phyloP scores from a whole-genome alignment of 805 yeast species.

The Metschnikowia baotianmanensis region DNA sequence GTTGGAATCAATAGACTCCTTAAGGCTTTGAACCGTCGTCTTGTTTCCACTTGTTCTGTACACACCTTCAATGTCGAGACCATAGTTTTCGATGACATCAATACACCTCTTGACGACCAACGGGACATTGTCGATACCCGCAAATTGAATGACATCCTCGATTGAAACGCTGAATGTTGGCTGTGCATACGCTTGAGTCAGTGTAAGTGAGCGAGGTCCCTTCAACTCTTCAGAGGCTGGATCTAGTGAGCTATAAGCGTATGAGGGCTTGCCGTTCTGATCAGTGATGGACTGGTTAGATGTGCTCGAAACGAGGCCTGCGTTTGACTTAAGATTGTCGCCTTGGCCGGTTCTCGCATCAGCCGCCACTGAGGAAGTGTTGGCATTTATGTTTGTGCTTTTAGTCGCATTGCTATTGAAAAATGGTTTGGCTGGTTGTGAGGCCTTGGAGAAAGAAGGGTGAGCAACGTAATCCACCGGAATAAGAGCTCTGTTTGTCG shows the following conservation, averaged over 20 bases:
- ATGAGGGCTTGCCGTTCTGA: slow-evolving; percentile 6
- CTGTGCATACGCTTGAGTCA: slow-evolving; percentile 22
- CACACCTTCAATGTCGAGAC: slow-evolving; percentile 83
- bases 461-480: slow-evolving; percentile 75
- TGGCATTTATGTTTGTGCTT: slow-evolving; percentile 1
- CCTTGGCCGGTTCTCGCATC: background rate
- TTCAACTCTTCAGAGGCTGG: slow-evolving; percentile 35
- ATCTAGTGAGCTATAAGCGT: slow-evolving; percentile 29
- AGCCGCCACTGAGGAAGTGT: background rate
- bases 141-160: slow-evolving; percentile 72
- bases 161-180: slow-evolving; percentile 81
- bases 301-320: slow-evolving; percentile 1
- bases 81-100: slow-evolving; percentile 79
- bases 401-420: slow-evolving; percentile 16
- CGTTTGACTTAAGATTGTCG: slow-evolving; percentile 4
- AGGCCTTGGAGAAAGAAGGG: slow-evolving; percentile 51
- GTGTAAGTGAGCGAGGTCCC: slow-evolving; percentile 34
- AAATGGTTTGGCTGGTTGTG: slow-evolving; percentile 33
- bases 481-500: slow-evolving; percentile 44
- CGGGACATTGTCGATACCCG: slow-evolving; percentile 88
- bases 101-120: slow-evolving; percentile 85
- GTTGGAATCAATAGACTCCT: slow-evolving; percentile 68
- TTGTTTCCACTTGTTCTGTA: slow-evolving; percentile 84
- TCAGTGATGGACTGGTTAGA: slow-evolving; percentile 5
- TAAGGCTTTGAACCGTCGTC: slow-evolving; percentile 68